Evolutionary conservation across 164 flowering plant genomes (phyloP).

Genomic region (Liriodendron chinense): DNA sequence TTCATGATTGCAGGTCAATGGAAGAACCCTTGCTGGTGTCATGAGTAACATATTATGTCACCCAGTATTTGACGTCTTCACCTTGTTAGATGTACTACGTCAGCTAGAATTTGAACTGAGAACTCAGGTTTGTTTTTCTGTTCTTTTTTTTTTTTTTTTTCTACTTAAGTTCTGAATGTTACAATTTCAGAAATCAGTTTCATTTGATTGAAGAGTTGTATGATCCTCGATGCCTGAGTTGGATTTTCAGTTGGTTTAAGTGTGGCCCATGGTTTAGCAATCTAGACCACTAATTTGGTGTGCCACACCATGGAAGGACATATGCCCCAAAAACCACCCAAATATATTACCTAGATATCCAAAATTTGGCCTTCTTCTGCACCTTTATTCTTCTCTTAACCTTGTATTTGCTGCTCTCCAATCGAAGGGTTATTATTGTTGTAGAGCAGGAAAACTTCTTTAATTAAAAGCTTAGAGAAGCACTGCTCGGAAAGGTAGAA

Average conservation of each 20-base stretch:
- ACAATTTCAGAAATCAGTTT: neutral
- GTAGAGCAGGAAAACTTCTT: too few relatives aligned
- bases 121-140: slow-evolving; percentile 46
- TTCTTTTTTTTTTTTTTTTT: neutral
- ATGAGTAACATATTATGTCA: slow-evolving; percentile 62
- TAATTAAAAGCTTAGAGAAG: too few relatives aligned
- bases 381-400: neutral
- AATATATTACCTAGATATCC: too few relatives aligned
- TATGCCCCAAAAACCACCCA: too few relatives aligned
- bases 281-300: neutral
- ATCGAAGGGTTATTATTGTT: too few relatives aligned
- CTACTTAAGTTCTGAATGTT: neutral
- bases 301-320: too few relatives aligned
- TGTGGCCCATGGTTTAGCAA: neutral
- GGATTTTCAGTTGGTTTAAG: neutral
- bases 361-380: too few relatives aligned
- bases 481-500: too few relatives aligned
- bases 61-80: slow-evolving; percentile 66
- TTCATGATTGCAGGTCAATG: slow-evolving; percentile 32
- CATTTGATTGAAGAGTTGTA: neutral
- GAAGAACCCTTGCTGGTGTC: slow-evolving; percentile 31
- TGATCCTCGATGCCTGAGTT: neutral
- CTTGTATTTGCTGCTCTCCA: neutral
- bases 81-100: slow-evolving; percentile 54
- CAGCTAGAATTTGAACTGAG: slow-evolving; percentile 43